Conservation (phyloP, 108 stramenopile species). For the Cyclotella kingstonii region DNA sequence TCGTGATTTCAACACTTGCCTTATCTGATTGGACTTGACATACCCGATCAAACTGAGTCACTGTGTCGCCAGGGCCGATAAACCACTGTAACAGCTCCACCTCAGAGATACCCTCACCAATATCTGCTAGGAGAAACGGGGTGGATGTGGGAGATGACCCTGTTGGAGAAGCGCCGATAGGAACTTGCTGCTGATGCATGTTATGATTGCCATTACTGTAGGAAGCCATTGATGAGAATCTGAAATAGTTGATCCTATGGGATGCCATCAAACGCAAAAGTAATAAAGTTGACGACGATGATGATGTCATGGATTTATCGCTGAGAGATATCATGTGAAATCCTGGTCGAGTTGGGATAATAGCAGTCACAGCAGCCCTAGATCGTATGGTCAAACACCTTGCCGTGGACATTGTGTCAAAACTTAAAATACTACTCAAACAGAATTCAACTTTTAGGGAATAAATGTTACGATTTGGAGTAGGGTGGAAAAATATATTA, state of each 20-base stretch:
- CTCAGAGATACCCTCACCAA: conserved; percentile 98
- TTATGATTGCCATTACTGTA: not conserved
- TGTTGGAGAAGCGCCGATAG: not conserved
- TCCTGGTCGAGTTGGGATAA: too few species aligned
- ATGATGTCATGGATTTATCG: too few species aligned
- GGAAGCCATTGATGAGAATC: not conserved
- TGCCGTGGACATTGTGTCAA: too few species aligned
- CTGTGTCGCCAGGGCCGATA: conserved; percentile 77
- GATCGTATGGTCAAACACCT: too few species aligned
- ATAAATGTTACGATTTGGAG: too few species aligned
- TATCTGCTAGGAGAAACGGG: conserved; percentile 92
- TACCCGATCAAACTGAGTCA: conserved; percentile 92
- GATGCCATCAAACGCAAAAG: too few species aligned
- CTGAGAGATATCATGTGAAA: too few species aligned
- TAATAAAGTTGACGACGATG: too few species aligned
- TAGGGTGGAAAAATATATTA: too few species aligned
- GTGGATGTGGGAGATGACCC: conserved; percentile 7
- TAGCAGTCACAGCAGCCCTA: too few species aligned
- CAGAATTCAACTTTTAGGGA: too few species aligned
- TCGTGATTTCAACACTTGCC: conserved; percentile 97
- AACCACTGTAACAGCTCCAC: conserved; percentile 97
- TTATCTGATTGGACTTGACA: conserved; percentile 98
- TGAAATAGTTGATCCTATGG: not conserved
- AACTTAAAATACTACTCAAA: too few species aligned
- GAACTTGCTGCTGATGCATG: conserved; percentile 14